phyloP scores from a whole-genome alignment of 148 eudicot genomes.

The Silene latifolia region DNA sequence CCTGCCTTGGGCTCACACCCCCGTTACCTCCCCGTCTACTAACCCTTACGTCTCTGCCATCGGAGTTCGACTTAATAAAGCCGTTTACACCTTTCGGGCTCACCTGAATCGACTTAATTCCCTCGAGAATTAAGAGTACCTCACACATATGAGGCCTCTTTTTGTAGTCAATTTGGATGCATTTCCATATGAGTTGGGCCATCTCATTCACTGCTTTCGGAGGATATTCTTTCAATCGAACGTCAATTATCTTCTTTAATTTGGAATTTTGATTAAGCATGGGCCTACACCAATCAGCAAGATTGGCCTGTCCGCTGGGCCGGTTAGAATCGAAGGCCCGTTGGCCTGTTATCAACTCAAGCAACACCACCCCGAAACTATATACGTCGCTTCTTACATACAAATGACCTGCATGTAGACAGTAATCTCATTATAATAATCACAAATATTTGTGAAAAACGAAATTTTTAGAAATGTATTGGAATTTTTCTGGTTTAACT shows the following conservation, averaged over 20 bases:
- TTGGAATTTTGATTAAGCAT: conserved; percentile 39
- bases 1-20: conserved; percentile 18
- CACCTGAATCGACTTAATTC: conserved; percentile 37
- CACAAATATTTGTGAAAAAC: no score
- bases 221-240: conserved; percentile 50
- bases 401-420: conserved; percentile 78
- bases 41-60: background rate
- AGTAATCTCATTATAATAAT: no score
- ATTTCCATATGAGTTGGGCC: conserved; percentile 48
- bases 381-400: conserved; percentile 70
- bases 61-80: no score
- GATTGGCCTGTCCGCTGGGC: conserved; percentile 41
- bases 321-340: conserved; percentile 48
- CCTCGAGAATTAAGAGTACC: conserved; percentile 40
- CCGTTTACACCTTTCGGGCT: conserved; percentile 28
- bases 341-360: conserved; percentile 59
- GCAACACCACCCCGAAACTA: conserved; percentile 70
- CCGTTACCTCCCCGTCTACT: background rate
- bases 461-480: no score
- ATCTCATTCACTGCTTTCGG: conserved; percentile 40
- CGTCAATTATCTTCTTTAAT: conserved; percentile 55
- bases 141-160: conserved; percentile 58
- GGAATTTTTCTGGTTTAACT: no score
- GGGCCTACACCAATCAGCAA: conserved; percentile 71
- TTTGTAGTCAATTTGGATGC: conserved; percentile 53